Evolutionary conservation across 805 yeast species (phyloP), one percentile per base, ranked within the genome.

Genomic region (Candida krabiensis): DNA sequence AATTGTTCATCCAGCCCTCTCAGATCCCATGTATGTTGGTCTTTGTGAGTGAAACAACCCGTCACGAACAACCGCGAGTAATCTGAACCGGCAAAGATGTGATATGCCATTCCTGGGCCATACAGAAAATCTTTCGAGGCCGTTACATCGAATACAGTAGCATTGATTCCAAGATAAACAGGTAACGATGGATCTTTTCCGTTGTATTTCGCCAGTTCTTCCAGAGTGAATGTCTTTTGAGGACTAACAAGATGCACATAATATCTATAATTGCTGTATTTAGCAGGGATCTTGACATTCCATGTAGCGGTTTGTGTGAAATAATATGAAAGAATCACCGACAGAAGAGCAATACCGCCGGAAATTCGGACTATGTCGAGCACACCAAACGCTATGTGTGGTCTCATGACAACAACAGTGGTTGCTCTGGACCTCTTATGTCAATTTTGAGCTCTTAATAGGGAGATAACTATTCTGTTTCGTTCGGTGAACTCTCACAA

Each of bases 11-110:
- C 78, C 16, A 83, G 60, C 0, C 83, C 88, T 24, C 90, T 61
- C 29, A 84, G 58, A 55, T 85, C 91, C 55, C 76, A 71, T 0
- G 90, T 83, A 43, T 70, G 69, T 50, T 83, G 83, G 23, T 73
- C 76, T 12, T 50, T 56, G 23, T 68, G 67, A 28, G 61, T 55
- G 41, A 84, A 77, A 50, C 89, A 83, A 3, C 90, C 90, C 1
- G 87, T 83, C 3, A 75, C 80, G 50, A 73, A 81, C 14, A 83
- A 84, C 19, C 90, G 63, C 2, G 88, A 80, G 27, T 79, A 75
- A 56, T 84, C 93, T 29, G 63, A 63, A 1, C 91, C 93, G 22
- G 80, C 71, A 50, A 84, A 73, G 28, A 69, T 61, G 8, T 66
- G 50, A 54, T 84, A 84, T 22, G 51, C 23, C 0, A 76, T 52